Conservation (phyloP, 306 rosid species). For the Prunus kanzakura region DNA sequence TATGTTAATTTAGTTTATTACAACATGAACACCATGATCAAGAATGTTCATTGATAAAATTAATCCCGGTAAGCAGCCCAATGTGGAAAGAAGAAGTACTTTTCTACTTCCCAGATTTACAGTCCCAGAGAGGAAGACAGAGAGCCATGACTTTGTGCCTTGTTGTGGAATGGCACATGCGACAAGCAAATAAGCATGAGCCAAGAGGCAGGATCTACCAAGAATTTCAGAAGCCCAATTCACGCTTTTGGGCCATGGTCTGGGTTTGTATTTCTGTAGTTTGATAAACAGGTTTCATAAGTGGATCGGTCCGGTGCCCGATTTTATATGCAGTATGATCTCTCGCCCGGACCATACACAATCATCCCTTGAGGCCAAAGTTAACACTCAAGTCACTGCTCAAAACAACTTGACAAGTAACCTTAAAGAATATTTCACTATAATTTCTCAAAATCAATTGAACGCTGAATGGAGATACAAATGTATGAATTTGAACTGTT, state of each 20-base stretch:
- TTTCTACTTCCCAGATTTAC: conserved; percentile 9
- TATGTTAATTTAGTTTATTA: background rate
- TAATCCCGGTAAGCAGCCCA: conserved; percentile 1
- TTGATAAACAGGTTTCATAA: too few species aligned
- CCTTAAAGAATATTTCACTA: background rate
- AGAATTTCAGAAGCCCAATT: background rate
- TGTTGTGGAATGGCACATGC: background rate
- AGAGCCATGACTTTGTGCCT: background rate
- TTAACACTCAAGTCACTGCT: too few species aligned
- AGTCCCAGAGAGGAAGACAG: background rate
- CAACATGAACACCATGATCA: background rate
- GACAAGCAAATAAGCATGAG: background rate
- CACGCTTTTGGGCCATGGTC: background rate
- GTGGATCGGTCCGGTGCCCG: background rate
- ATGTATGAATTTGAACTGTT: background rate
- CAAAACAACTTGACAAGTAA: too few species aligned
- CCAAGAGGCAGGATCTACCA: background rate
- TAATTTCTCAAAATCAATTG: background rate
- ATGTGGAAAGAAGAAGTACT: background rate
- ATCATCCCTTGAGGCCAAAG: too few species aligned
- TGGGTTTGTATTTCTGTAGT: background rate
- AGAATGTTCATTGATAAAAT: conserved; percentile 12
- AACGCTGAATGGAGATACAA: background rate
- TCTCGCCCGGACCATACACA: background rate
- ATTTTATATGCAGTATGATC: background rate